A percentile compares a stretch with the other conserved stretches of the same genome.
phyloP scores from a whole-genome alignment of 495 filamentous ascomycete species.

The Acidomyces sp. region DNA sequence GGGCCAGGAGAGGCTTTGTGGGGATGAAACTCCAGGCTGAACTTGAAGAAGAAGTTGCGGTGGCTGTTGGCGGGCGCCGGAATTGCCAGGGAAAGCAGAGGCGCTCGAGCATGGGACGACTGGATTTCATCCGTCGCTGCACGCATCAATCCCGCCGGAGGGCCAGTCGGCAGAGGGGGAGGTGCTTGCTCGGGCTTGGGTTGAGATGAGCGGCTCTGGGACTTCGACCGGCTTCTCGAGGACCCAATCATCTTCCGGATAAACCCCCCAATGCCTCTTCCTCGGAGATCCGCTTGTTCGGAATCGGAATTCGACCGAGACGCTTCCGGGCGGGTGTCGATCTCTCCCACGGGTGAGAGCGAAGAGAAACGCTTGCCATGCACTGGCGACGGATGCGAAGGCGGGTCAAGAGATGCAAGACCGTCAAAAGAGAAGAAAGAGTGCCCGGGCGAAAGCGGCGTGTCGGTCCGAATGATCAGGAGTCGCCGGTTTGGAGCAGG shows the following conservation, averaged over 20 bases:
- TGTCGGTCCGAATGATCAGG: constrained; percentile 81
- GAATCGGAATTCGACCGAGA: constrained; percentile 13
- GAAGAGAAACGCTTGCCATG: constrained; percentile 14
- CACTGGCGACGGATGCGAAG: constrained; percentile 1
- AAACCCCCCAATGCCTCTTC: constrained; percentile 14
- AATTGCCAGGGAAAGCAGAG: background rate
- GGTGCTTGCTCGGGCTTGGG: background rate
- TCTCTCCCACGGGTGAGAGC: constrained; percentile 13
- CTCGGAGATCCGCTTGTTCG: constrained; percentile 1
- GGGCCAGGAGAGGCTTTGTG: constrained; percentile 39
- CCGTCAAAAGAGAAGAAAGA: constrained; percentile 56
- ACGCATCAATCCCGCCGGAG: background rate
- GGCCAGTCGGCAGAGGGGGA: background rate
- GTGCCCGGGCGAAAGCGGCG: constrained; percentile 34
- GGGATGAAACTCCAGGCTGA: constrained; percentile 64
- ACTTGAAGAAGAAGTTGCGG: constrained; percentile 59
- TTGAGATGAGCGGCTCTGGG: constrained; percentile 9
- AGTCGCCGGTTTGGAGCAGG: constrained; percentile 86
- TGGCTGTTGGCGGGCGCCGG: constrained; percentile 23
- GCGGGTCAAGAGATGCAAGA: constrained; percentile 34
- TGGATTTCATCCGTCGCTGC: constrained; percentile 13
- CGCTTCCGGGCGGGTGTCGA: constrained; percentile 19
- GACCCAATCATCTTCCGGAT: constrained; percentile 16
- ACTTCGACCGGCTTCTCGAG: constrained; percentile 15
- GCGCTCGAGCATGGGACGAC: background rate